These are phyloP conservation scores for Sphagnum contortum DNA, from an alignment of 225 moss, liverwort and hornwort species.

Conservation along the genomic window DNA sequence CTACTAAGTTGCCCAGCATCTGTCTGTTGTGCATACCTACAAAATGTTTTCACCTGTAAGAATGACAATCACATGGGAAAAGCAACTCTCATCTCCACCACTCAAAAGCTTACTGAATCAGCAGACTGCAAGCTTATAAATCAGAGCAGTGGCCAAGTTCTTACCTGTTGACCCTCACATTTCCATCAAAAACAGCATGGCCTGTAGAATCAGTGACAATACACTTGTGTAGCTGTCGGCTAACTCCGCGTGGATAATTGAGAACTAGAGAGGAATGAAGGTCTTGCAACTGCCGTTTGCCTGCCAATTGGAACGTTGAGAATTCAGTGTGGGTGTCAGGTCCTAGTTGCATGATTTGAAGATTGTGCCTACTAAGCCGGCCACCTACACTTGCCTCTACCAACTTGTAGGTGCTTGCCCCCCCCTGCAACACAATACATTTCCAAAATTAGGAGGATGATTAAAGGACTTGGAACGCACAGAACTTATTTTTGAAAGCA, in stretches of 20 bases:
- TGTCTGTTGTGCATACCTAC: conserved; percentile 87
- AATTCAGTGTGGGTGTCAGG: conserved; percentile 82
- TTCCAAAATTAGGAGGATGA: too few species aligned
- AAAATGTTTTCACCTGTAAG: background rate
- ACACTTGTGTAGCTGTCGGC: conserved; percentile 89
- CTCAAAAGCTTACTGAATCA: too few species aligned
- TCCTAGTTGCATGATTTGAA: conserved; percentile 73
- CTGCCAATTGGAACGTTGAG: conserved; percentile 74
- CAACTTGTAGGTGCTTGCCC: conserved; percentile 75
- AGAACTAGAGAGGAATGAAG: conserved; percentile 86
- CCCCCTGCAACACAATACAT: conserved; percentile 34
- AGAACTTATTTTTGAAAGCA: background rate
- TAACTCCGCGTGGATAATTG: conserved; percentile 62
- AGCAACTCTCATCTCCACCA: too few species aligned
- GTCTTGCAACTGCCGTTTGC: conserved; percentile 75
- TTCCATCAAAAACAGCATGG: conserved; percentile 91
- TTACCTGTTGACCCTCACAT: conserved; percentile 91
- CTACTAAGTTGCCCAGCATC: conserved; percentile 91
- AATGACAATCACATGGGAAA: too few species aligned
- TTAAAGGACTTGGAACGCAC: too few species aligned
- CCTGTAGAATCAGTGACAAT: conserved; percentile 80
- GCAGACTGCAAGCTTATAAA: too few species aligned
- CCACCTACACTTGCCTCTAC: conserved; percentile 88
- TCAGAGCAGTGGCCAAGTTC: background rate
- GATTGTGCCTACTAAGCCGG: conserved; percentile 82